Base-by-base conservation (phyloP, 1,284 basidiomycete genomes). In the Grifola frondosa region DNA sequence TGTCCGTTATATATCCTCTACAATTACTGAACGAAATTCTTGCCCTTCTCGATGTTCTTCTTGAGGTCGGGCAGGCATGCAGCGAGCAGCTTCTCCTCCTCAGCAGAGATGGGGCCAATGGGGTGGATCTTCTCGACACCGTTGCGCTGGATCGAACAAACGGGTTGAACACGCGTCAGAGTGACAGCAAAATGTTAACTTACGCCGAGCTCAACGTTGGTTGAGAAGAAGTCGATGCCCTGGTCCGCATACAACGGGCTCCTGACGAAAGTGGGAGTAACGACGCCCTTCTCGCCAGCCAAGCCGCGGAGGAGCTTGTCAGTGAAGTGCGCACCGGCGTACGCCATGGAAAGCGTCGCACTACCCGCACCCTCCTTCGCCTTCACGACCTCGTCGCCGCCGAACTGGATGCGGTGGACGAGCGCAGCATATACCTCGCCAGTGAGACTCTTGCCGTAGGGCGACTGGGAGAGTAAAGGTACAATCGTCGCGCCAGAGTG, bases 31-130 rank as follows among this genome's bases (percentile, higher is more conserved):
- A 84, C 87, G 60, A 96, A 94, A 47, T 81, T 76, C 69, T 80
- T 84, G 70, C 92, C 93, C 84, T 94, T 96, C 70, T 90, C 84
- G 62, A 97, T 95, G 84, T 97, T 97, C 83, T 92, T 94, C 81
- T 90, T 89, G 61, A 96, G 80, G 65, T 95, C 92, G 52, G 92
- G 91, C 63, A 96, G 67, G 76, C 88, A 91, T 37, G 87, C 92
- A 33, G 84, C 88, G 61, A 97, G 73, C 50, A 96, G 80, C 67
- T 86, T 83, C 78, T 95, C 67, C 75, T 97, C 94, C 64, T 88
- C 78, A 33, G 82, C 73, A 25, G 87, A 77, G 59, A 97, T 63
- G 29, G 74, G 58, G 39, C 94, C 94, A 48, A 97, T 66, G 21
- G 84, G 80, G 75, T 87, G 74, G 64, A 97, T 96, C 73, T 85